Conservation (phyloP, 2,329 filamentous ascomycete species). For the Monilinia polystroma region DNA sequence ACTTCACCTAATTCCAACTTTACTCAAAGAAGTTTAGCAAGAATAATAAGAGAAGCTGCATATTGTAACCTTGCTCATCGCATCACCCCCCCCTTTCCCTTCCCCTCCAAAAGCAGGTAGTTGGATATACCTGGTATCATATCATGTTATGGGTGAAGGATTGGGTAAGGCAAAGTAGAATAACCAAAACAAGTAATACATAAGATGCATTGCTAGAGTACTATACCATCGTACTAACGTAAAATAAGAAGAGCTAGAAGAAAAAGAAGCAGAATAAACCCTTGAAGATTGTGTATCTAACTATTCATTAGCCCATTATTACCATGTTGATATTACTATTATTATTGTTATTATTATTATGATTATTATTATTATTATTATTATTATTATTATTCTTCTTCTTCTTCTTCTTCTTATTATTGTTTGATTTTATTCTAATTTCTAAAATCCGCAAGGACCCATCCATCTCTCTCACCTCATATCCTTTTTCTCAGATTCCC, state of each 20-base stretch:
- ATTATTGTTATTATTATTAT: not conserved
- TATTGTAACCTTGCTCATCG: constrained; percentile 15
- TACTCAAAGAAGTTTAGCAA: not conserved
- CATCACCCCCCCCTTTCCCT: not conserved
- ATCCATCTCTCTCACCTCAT: constrained; percentile 6
- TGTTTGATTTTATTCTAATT: not conserved
- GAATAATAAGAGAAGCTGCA: not conserved
- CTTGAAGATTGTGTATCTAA: not conserved
- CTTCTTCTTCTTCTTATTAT: not conserved
- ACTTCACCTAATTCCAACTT: not conserved
- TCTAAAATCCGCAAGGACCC: constrained; percentile 8
- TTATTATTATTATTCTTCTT: not conserved
- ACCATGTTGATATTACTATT: not conserved
- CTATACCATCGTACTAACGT: not conserved
- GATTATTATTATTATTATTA: not conserved
- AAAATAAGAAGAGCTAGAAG: constrained; percentile 13
- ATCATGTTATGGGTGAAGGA: constrained; percentile 6
- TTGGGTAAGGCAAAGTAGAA: constrained; percentile 7
- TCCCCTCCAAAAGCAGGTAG: constrained; percentile 17
- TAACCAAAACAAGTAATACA: not conserved
- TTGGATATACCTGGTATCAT: not conserved
- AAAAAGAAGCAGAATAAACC: not conserved
- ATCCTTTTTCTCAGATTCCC: constrained; percentile 13
- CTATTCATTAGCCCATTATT: not conserved
- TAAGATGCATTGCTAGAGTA: no score